Conservation (phyloP, 805 yeast genomes). For the baker's yeast (Saccharomyces cerevisiae) region DNA sequence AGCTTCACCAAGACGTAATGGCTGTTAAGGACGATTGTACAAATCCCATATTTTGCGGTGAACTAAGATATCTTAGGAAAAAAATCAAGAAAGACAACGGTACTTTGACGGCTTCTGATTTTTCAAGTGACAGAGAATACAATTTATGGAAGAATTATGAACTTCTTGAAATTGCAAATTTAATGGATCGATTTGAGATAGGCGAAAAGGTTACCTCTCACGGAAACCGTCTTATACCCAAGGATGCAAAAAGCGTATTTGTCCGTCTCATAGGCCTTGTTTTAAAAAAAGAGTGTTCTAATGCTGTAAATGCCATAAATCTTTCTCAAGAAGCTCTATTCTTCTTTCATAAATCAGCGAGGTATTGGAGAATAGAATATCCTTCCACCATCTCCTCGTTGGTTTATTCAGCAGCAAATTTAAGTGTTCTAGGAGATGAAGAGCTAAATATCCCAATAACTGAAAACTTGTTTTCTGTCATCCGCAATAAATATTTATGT, state of each 20-base stretch:
- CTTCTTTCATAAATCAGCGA: constrained; percentile 39
- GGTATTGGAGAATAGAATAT: constrained; percentile 50
- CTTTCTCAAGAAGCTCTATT: constrained; percentile 39
- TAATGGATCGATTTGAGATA: constrained; percentile 20
- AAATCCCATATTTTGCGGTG: constrained; percentile 16
- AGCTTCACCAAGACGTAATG: constrained; percentile 48
- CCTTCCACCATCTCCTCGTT: constrained; percentile 41
- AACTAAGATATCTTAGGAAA: constrained; percentile 6
- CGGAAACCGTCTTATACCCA: constrained; percentile 32
- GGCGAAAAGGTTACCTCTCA: neutral
- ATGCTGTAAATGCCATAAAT: constrained; percentile 6
- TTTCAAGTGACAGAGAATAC: constrained; percentile 30
- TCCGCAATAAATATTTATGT: constrained; percentile 18
- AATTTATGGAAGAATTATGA: constrained; percentile 38
- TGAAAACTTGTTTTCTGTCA: constrained; percentile 30
- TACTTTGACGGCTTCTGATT: constrained; percentile 31
- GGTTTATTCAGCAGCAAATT: constrained; percentile 43
- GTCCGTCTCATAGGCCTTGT: constrained; percentile 37
- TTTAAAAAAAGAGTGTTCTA: constrained; percentile 32
- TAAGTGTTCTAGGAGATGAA: constrained; percentile 27
- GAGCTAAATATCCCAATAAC: constrained; percentile 27
- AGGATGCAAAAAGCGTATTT: constrained; percentile 35
- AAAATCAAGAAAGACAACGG: constrained; percentile 23
- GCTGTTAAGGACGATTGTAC: constrained; percentile 15
- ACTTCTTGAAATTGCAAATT: constrained; percentile 22